Conservation (phyloP, 306 rosid species). For the Begonia masoniana region DNA sequence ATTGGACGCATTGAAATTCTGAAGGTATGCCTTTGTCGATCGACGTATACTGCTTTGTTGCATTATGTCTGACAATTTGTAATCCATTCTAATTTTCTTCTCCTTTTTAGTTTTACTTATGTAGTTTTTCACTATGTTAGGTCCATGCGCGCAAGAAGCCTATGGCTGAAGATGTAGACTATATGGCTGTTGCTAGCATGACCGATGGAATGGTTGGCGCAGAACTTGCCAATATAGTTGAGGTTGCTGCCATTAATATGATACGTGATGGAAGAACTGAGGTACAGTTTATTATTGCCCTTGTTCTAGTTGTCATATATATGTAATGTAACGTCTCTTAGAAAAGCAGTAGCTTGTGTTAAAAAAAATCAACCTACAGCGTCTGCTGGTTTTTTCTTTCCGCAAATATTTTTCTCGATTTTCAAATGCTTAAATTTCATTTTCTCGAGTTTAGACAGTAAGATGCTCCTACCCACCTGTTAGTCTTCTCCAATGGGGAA, state of each 20-base stretch:
- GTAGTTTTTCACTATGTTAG: slow-evolving; percentile 24
- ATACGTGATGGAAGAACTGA: slow-evolving; percentile 85
- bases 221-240: slow-evolving; percentile 89
- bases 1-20: slow-evolving; percentile 89
- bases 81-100: background rate
- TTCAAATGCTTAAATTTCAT: too few species aligned
- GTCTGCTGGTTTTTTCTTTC: too few species aligned
- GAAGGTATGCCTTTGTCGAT: slow-evolving; percentile 27
- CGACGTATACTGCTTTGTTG: too few species aligned
- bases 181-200: slow-evolving; percentile 81
- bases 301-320: background rate
- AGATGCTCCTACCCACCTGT: too few species aligned
- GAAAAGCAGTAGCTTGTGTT: too few species aligned
- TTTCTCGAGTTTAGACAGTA: too few species aligned
- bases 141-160: slow-evolving; percentile 98
- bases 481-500: too few species aligned
- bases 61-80: too few species aligned
- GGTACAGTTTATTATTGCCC: slow-evolving; percentile 26
- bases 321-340: too few species aligned
- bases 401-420: too few species aligned
- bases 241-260: slow-evolving; percentile 97
- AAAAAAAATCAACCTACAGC: too few species aligned
- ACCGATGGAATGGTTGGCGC: slow-evolving; percentile 99
- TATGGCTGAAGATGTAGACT: slow-evolving; percentile 89
- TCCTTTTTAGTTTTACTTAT: slow-evolving; percentile 7